Percentiles rank a stretch among this genome's conserved stretches.
Evolutionary conservation across 1,139 yeast genomes (phyloP).

Genomic region (Lodderomyces theae): DNA sequence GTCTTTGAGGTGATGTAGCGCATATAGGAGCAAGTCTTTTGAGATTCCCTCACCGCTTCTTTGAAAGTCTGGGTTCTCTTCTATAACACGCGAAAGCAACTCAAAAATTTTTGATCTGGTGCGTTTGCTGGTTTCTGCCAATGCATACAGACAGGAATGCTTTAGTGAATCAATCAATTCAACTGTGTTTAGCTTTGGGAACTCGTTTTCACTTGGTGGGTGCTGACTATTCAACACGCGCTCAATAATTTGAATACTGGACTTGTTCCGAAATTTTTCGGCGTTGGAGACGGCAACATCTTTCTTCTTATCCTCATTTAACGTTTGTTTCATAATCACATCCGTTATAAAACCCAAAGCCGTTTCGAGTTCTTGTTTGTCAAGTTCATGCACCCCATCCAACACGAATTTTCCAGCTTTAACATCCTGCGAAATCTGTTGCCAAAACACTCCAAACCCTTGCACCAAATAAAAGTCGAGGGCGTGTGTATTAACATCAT

Average conservation of each 20-base stretch:
- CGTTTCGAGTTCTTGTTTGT: not conserved
- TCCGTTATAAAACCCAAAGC: not conserved
- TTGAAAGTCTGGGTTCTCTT: not conserved
- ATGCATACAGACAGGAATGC: not conserved
- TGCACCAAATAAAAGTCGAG: not conserved
- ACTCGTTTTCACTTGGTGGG: not conserved
- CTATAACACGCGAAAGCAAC: not conserved
- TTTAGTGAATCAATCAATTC: not conserved
- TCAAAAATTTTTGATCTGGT: not conserved
- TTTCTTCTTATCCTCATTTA: not conserved
- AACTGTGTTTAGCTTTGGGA: not conserved
- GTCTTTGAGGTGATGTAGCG: constrained; percentile 6
- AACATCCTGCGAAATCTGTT: not conserved
- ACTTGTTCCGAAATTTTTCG: not conserved
- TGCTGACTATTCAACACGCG: constrained; percentile 1
- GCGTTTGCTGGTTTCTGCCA: not conserved
- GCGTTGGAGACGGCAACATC: not conserved
- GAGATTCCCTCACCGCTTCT: constrained; percentile 4
- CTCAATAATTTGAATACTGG: not conserved
- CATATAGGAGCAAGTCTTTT: constrained; percentile 12
- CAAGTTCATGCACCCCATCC: not conserved
- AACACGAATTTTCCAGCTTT: not conserved
- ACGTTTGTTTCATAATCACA: not conserved
- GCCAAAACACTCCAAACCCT: not conserved
- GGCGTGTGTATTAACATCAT: not conserved